Conservation (phyloP, 352 stramenopile species). For the Phytopythium oedochilum region DNA sequence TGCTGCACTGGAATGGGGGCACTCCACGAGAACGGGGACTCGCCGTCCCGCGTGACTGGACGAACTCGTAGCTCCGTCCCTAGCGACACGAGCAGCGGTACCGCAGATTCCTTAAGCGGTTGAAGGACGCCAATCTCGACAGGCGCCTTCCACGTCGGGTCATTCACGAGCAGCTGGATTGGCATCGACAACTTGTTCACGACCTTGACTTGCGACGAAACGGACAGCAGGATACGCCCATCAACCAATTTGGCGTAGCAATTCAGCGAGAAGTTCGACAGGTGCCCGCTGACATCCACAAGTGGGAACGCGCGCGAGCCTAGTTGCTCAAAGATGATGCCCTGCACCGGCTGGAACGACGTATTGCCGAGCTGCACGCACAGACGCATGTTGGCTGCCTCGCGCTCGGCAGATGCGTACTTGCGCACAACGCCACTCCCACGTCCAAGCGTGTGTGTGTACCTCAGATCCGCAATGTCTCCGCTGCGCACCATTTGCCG, state of each 20-base stretch:
- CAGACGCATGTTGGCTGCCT: slow-evolving; percentile 47
- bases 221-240: slow-evolving; percentile 68
- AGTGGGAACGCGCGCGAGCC: slow-evolving; percentile 61
- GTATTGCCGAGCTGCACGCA: slow-evolving; percentile 56
- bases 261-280: slow-evolving; percentile 59
- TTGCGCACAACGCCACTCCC: slow-evolving; percentile 66
- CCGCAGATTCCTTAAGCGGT: slow-evolving; percentile 49
- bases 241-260: slow-evolving; percentile 67
- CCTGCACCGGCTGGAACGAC: slow-evolving; percentile 65
- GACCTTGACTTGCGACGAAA: slow-evolving; percentile 79
- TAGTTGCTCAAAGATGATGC: slow-evolving; percentile 80
- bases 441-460: slow-evolving; percentile 49
- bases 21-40: slow-evolving; percentile 50
- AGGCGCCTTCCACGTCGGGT: slow-evolving; percentile 66
- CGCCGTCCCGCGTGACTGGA: slow-evolving; percentile 10
- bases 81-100: slow-evolving; percentile 65
- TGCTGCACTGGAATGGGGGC: slow-evolving; percentile 77
- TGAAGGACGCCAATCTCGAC: slow-evolving; percentile 68
- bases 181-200: slow-evolving; percentile 63
- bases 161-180: slow-evolving; percentile 76
- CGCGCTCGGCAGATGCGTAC: slow-evolving; percentile 57
- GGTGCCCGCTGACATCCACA: slow-evolving; percentile 36
- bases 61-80: slow-evolving; percentile 66
- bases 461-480: slow-evolving; percentile 55
- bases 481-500: slow-evolving; percentile 33